phyloP scores from a whole-genome alignment of 164 flowering plant species.

The Euptelea pleiosperma region DNA sequence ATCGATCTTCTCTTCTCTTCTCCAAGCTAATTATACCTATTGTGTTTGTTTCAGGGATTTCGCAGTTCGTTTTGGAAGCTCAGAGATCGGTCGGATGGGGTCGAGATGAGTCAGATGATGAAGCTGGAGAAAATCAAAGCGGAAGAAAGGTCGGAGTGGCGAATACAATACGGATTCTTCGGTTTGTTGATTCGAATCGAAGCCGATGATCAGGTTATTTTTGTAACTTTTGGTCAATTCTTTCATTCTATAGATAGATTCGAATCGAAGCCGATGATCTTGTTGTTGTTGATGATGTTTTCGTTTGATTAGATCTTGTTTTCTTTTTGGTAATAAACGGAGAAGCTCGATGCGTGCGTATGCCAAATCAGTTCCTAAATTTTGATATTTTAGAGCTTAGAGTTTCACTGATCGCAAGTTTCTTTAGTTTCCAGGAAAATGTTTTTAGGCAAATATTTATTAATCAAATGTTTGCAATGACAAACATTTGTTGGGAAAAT shows the following conservation, averaged over 20 bases:
- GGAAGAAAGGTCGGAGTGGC: slow-evolving; percentile 6
- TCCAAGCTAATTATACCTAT: neutral
- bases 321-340: too few species aligned
- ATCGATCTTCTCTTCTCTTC: neutral
- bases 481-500: too few species aligned
- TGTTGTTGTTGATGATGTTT: neutral
- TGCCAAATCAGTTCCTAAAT: too few species aligned
- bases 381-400: too few species aligned
- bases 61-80: slow-evolving; percentile 59
- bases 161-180: slow-evolving; percentile 17
- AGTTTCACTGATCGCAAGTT: too few species aligned
- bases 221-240: neutral
- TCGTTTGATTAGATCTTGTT: neutral
- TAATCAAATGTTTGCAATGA: too few species aligned
- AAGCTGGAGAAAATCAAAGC: slow-evolving; percentile 11
- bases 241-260: neutral
- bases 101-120: slow-evolving; percentile 54
- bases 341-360: too few species aligned
- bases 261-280: neutral
- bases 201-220: slow-evolving; percentile 4
- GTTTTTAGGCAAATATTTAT: too few species aligned
- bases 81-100: slow-evolving; percentile 68
- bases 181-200: neutral
- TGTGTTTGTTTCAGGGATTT: slow-evolving; percentile 39
- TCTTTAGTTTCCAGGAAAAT: too few species aligned